These are phyloP conservation scores for Miamiensis avidus DNA, from an alignment of 169 alveolate genomes.

Conservation along the genomic window DNA sequence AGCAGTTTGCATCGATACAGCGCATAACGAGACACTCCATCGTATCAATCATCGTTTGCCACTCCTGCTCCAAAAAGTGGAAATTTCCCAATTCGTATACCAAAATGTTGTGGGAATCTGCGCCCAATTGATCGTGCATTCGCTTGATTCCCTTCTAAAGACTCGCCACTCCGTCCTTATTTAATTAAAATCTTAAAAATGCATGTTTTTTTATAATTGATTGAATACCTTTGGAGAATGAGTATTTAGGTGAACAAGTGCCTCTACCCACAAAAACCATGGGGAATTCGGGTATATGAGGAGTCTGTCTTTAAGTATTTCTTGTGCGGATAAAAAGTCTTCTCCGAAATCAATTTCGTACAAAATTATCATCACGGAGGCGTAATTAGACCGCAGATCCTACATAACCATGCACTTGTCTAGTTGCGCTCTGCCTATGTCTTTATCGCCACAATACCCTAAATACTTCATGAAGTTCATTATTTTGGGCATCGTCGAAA, in stretches of 20 bases:
- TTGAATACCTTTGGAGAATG: neutral
- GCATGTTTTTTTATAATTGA: no score
- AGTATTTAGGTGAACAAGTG: neutral
- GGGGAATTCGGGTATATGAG: neutral
- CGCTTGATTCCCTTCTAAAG: neutral
- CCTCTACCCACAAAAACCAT: neutral
- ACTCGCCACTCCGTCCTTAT: neutral
- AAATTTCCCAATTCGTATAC: neutral
- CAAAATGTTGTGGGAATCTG: neutral
- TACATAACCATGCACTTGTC: neutral
- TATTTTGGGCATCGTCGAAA: neutral
- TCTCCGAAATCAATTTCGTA: neutral
- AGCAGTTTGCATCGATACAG: neutral
- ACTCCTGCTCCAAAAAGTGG: neutral
- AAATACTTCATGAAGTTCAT: neutral
- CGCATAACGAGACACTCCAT: neutral
- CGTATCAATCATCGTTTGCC: neutral
- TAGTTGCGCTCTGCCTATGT: neutral
- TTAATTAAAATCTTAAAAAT: no score
- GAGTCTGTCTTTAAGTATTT: neutral
- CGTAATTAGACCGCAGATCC: neutral
- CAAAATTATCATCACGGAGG: neutral
- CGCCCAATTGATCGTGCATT: neutral
- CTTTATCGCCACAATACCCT: neutral
- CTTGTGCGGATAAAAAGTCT: neutral